phyloP scores from a whole-genome alignment of 257 asterid species.

The Rhazya stricta region DNA sequence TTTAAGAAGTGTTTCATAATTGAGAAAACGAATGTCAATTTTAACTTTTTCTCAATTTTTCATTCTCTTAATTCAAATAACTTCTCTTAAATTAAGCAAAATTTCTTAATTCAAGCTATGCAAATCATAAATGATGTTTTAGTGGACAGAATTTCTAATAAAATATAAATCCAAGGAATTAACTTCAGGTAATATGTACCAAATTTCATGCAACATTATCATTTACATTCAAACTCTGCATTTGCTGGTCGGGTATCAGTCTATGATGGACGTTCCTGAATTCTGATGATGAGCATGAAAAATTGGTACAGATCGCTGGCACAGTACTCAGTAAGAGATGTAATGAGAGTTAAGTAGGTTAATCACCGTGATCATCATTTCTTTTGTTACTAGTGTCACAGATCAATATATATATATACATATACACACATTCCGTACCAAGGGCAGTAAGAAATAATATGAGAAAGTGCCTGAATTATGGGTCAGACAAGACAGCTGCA shows the following conservation, averaged over 20 bases:
- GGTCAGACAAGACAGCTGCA: slow-evolving; percentile 58
- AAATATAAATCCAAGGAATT: background rate
- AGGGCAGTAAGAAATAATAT: background rate
- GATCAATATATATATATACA: background rate
- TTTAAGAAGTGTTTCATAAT: no score
- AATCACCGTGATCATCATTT: background rate
- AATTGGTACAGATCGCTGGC: no score
- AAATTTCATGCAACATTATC: background rate
- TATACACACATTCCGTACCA: background rate
- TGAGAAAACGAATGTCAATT: no score
- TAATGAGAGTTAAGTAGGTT: background rate
- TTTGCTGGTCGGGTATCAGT: no score
- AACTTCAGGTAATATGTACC: background rate
- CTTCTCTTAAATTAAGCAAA: no score
- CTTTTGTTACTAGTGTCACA: background rate
- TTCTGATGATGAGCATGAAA: no score
- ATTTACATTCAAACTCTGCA: background rate
- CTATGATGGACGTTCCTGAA: background rate
- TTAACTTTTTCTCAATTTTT: no score
- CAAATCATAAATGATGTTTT: no score
- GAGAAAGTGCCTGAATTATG: slow-evolving; percentile 25
- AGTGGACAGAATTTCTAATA: no score
- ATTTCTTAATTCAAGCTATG: no score
- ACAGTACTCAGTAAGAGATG: no score
- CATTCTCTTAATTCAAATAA: no score